Conservation (phyloP, 345 rosid species). For the Citrus mangshanensis region DNA sequence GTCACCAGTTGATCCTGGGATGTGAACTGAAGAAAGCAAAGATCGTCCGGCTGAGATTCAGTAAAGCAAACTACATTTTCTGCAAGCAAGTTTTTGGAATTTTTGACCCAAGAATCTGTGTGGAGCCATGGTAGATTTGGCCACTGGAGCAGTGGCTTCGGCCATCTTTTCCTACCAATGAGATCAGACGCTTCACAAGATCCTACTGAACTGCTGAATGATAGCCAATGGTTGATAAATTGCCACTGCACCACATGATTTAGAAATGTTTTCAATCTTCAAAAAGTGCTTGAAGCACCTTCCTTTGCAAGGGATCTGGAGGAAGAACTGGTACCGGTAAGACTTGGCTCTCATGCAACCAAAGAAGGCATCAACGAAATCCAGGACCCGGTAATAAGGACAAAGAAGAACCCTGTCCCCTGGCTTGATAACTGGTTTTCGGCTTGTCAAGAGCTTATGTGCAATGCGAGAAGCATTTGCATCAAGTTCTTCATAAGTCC, state of each 20-base stretch:
- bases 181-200: slow-evolving; percentile 46
- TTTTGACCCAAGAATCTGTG: slow-evolving; percentile 63
- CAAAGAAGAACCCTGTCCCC: slow-evolving; percentile 61
- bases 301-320: slow-evolving; percentile 66
- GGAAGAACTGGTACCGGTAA: slow-evolving; percentile 71
- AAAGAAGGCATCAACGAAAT: slow-evolving; percentile 62
- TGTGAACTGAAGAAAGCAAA: slow-evolving; percentile 66
- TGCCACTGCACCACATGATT: slow-evolving; percentile 51
- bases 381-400: slow-evolving; percentile 66
- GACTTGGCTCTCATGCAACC: slow-evolving; percentile 67
- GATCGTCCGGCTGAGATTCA: slow-evolving; percentile 41
- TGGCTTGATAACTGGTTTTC: slow-evolving; percentile 47
- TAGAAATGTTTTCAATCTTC: slow-evolving; percentile 62
- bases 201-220: slow-evolving; percentile 61
- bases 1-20: slow-evolving; percentile 74
- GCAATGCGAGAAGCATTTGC: slow-evolving; percentile 53
- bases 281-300: slow-evolving; percentile 69
- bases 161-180: slow-evolving; percentile 35
- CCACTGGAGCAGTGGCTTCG: slow-evolving; percentile 42
- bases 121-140: slow-evolving; percentile 66
- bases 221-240: slow-evolving; percentile 55
- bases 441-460: slow-evolving; percentile 41
- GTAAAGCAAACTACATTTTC: slow-evolving; percentile 1
- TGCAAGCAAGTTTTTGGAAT: slow-evolving; percentile 24
- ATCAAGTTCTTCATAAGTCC: slow-evolving; percentile 49